Base-by-base conservation (phyloP, 1,139 yeast species). In the Yamadazyma mexicana region DNA sequence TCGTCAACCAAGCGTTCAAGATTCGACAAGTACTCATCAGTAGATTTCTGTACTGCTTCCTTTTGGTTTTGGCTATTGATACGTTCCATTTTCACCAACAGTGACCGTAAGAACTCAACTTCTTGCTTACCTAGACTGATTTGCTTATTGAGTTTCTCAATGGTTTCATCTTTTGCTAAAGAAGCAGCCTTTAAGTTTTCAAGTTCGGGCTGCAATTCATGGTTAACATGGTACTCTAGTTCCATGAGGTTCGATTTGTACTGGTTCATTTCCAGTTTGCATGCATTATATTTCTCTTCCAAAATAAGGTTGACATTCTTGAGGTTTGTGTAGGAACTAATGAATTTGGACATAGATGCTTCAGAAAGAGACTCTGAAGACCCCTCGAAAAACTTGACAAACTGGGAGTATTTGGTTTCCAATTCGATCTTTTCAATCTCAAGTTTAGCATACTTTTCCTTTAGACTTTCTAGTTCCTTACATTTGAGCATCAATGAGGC, bases 91-190 rank as follows among this genome's bases (percentile, higher is more conserved):
- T 61, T 61, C 33, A 62, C 59, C 37, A 71, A 51, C 56, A 62
- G 67, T 32, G 69, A 72, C 45, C 88, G 65, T 40, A 86, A 61
- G 42, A 81, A 72, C 40, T 70, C 77, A 22, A 82, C 74, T 53
- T 86, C 94, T 46, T 78, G 79, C n/a, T 62, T 51, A n/a, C 81
- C 75, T 34, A 84, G 62, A 2, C 66, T 56, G 40, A 72, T 73
- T 45, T 79, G 83, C 40, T 77, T 72, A 42, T 81, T 81, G 17
- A 80, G 56, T 45, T 81, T 61, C 40, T 64, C 55, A 44, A 65
- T 52, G 44, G 65, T 40, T 43, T 59, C 63, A 44, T 63, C 59
- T 56, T 60, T 64, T 20, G 51, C 54, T 43, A 47, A 52, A 35
- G 55, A 16, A 61, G 58, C 26, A 64, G 35, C 25, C 18, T 38